Base-by-base conservation (phyloP, 2,329 filamentous ascomycete genomes). In the Cercospora sojina region DNA sequence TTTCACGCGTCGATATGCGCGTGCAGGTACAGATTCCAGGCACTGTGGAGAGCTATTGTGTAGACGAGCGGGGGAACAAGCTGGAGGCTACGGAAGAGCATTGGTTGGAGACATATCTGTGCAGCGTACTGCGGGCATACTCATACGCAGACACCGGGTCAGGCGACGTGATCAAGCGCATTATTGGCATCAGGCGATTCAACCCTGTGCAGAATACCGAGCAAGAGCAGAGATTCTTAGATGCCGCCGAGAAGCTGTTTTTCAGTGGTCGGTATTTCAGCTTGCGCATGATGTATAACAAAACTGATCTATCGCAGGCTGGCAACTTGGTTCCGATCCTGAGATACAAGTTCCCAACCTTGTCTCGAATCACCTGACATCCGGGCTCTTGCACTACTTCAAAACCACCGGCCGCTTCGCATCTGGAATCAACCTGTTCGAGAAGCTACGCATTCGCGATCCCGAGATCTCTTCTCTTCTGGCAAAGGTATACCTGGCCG, bases 131-230 rank as follows among this genome's bases (percentile, higher is more conserved):
- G 69, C 87, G 95, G 74, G 93, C 95, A 67, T 99, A 98, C 79
- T 94, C 92, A 0, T 99, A 99, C 77, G 95, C 95, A 59, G 94
- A 99, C 77, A 91, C 97, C 78, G 94, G 94, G 53, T 95, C 91
- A 64, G 94, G 94, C 63, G 94, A 97, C 74, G 91, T 91, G 1
- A 97, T 98, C 77, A 91, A 95, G 79, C 96, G 95, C 82, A 97
- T 99, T 67, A 91, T 98, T 77, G 95, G 94, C n/a, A 93, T 98
- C 59, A 87, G 95, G 73, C 88, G 95, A 69, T 98, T 99, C 85
- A 99, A 99, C 77, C 95, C 95, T 1, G 92, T 99, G 68, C 97
- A 93, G 57, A 98, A 91, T 79, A 98, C 95, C n/a, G 95, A 99
- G 79, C 93, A 92, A 67, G 95, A 99, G 80, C 95, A 99, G 77